These are phyloP conservation scores for Echites panduratus DNA, from an alignment of 257 asterid genomes.

Conservation along the genomic window DNA sequence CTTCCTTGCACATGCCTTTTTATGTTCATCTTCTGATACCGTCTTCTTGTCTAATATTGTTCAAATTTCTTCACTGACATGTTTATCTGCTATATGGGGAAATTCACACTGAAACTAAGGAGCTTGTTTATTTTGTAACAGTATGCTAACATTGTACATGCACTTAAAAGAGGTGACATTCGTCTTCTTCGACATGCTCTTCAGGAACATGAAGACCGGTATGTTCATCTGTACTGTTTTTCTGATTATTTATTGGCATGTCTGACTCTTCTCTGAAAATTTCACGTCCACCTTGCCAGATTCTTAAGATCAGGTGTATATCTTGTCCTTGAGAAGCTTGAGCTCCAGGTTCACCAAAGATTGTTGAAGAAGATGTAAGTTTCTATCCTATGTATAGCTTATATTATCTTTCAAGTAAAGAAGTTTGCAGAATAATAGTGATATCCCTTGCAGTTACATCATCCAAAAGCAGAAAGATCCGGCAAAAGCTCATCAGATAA, in stretches of 20 bases:
- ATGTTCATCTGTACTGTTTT: constrained; percentile 19
- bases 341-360: constrained; percentile 94
- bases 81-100: constrained; percentile 4
- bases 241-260: not conserved
- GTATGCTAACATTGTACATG: constrained; percentile 74
- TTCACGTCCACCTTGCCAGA: constrained; percentile 33
- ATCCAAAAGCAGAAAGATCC: constrained; percentile 85
- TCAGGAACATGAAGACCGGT: constrained; percentile 88
- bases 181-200: constrained; percentile 82
- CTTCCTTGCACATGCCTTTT: not conserved
- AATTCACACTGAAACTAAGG: not conserved
- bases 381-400: not conserved
- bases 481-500: constrained; percentile 82
- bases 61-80: not conserved
- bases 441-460: constrained; percentile 44
- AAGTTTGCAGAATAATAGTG: not conserved
- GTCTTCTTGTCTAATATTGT: not conserved
- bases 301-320: constrained; percentile 92
- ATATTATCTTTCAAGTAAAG: constrained; percentile 3
- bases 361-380: constrained; percentile 87
- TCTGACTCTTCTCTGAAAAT: not conserved
- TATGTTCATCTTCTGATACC: constrained; percentile 2
- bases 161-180: constrained; percentile 92
- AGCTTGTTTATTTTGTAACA: constrained; percentile 31
- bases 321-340: constrained; percentile 91